Evolutionary conservation across 352 stramenopile genomes (phyloP), one percentile per base, ranked within the genome.

Genomic region (Pythium phragmitis): DNA sequence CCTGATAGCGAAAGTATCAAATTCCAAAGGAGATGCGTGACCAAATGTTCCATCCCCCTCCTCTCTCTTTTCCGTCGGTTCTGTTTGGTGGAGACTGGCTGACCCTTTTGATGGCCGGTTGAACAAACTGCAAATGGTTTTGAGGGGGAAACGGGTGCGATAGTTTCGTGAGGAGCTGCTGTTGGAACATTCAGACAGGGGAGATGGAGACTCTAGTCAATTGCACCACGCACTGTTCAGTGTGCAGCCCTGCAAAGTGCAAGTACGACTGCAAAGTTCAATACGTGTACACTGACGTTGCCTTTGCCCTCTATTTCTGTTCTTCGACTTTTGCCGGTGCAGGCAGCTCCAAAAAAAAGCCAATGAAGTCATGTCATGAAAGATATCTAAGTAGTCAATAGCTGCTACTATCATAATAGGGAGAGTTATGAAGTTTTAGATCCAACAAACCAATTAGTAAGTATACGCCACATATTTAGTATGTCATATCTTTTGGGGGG

Each of bases 81-180:
- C 8, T 8, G 36, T 41, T 41, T 13, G 36, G 8, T 41, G 36
- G 36, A 41, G 13, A 21, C 21, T 21, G 21, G 21, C 21, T 21
- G 21, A 21, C 21, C 21, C 14, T 33, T 45, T 48, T 63, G 56
- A 17, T 63, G 56, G 56, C 56, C 55, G 56, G 56, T 63, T 63
- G 56, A 63, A 63, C 41, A 52, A 46, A 16, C 17, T 16, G 5
- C 21, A 42, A 45, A 11, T n/a, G 14, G 26, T 45, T 56, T 56
- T 42, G 49, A 56, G 47, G 36, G 47, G 47, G 47, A 53, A 26
- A 16, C 47, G 6, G 47, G 47, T 53, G 37, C 37, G 37, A 17
- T 16, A 9, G 37, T 17, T 8, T 8, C 36, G 28, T 37, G 46
- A 37, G 46, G 17, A 53, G 46, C 21, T 21, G 21, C 21, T 21